Percentiles rank a stretch among this genome's conserved stretches.
Conservation (phyloP, 495 filamentous ascomycete genomes). For the Aspergillus olivimuriae region DNA sequence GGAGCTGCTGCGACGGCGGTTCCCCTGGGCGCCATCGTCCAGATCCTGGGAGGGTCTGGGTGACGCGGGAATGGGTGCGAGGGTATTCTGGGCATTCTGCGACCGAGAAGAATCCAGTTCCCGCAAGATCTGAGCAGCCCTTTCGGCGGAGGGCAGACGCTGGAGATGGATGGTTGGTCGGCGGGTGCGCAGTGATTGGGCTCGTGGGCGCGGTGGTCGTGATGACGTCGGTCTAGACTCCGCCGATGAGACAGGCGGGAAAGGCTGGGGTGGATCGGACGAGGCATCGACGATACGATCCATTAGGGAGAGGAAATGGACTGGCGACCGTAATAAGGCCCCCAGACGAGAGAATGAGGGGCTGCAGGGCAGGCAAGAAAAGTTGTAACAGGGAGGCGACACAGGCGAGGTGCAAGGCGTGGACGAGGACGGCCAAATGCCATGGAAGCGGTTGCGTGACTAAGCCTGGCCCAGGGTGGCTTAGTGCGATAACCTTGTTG, state of each 20-base stretch:
- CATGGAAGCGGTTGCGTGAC: too few relatives aligned
- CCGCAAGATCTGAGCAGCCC: slow-evolving; percentile 4
- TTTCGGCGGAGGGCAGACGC: slow-evolving; percentile 26
- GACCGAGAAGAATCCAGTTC: slow-evolving; percentile 1
- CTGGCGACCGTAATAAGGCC: too few relatives aligned
- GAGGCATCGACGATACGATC: slow-evolving; percentile 35
- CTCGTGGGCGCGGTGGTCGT: slow-evolving; percentile 7
- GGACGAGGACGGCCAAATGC: too few relatives aligned
- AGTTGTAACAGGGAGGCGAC: too few relatives aligned
- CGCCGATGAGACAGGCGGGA: neutral
- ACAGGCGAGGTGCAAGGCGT: too few relatives aligned
- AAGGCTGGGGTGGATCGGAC: slow-evolving; percentile 8
- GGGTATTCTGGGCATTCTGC: slow-evolving; percentile 4
- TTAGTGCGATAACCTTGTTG: too few relatives aligned
- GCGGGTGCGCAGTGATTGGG: slow-evolving; percentile 21
- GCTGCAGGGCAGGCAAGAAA: too few relatives aligned
- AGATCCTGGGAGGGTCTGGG: slow-evolving; percentile 7
- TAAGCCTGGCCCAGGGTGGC: too few relatives aligned
- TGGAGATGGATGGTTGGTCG: slow-evolving; percentile 37
- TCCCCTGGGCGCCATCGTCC: slow-evolving; percentile 26
- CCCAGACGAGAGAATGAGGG: too few relatives aligned
- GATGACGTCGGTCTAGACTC: slow-evolving; percentile 13
- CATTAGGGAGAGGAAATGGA: slow-evolving; percentile 28
- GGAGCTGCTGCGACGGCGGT: slow-evolving; percentile 41
- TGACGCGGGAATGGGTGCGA: slow-evolving; percentile 5